Evolutionary conservation across 768 basidiomycete genomes (phyloP).

Genomic region (Rickenella mellea): DNA sequence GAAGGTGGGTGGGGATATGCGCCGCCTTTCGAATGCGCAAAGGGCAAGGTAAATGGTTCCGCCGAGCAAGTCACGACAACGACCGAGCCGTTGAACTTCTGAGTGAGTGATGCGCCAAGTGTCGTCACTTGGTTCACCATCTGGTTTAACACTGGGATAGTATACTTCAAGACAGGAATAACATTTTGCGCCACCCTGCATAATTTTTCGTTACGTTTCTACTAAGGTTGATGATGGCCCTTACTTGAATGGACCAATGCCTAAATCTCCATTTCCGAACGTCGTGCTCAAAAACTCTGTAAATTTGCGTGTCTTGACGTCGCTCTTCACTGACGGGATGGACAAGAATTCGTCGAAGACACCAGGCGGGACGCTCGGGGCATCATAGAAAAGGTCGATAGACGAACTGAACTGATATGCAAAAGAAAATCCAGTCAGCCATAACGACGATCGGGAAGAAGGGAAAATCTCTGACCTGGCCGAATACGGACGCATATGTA

Average conservation of each 20-base stretch:
- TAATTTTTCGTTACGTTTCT: not conserved
- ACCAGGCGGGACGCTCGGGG: constrained; percentile 9
- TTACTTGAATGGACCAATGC: not conserved
- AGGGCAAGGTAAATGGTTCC: not conserved
- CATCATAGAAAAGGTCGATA: constrained; percentile 14
- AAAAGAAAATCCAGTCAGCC: not conserved
- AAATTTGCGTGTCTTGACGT: not conserved
- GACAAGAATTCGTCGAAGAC: constrained; percentile 11
- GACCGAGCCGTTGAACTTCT: not conserved
- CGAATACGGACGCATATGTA: not conserved
- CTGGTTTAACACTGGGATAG: not conserved
- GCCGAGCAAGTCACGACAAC: not conserved
- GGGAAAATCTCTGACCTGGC: not conserved
- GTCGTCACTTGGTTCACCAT: not conserved
- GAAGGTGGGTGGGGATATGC: not conserved
- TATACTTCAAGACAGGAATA: not conserved
- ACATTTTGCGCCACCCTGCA: not conserved
- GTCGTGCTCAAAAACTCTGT: constrained; percentile 1
- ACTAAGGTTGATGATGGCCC: not conserved
- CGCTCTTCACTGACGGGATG: constrained; percentile 1
- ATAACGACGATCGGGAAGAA: not conserved
- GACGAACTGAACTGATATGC: not conserved
- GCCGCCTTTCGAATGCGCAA: not conserved
- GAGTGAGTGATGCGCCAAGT: not conserved
- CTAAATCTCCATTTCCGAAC: not conserved